Conservation (phyloP, 805 yeast species). For the Kregervanrija fluxuum region DNA sequence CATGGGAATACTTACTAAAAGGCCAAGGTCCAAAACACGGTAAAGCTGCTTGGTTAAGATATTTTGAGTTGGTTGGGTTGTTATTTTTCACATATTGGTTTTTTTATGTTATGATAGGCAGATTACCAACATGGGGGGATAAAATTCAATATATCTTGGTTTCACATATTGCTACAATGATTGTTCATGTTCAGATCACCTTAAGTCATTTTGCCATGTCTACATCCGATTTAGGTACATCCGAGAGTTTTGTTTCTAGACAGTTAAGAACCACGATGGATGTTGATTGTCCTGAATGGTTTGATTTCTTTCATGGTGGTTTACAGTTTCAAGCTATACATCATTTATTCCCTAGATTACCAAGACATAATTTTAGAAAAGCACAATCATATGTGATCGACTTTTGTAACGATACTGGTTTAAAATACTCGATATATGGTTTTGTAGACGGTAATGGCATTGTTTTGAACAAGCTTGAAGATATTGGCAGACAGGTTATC, state of each 20-base stretch:
- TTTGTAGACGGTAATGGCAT: slow-evolving; percentile 70
- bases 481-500: slow-evolving; percentile 71
- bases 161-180: slow-evolving; percentile 76
- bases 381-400: slow-evolving; percentile 67
- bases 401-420: slow-evolving; percentile 71
- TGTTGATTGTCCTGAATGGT: slow-evolving; percentile 89
- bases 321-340: slow-evolving; percentile 88
- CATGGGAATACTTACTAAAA: slow-evolving; percentile 68
- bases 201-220: slow-evolving; percentile 91
- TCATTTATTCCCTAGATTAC: slow-evolving; percentile 83
- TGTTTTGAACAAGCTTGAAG: slow-evolving; percentile 62
- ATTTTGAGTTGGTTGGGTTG: slow-evolving; percentile 67
- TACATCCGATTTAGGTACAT: slow-evolving; percentile 74
- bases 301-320: slow-evolving; percentile 88
- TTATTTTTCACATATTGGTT: slow-evolving; percentile 74
- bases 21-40: slow-evolving; percentile 80
- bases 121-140: slow-evolving; percentile 45
- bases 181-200: slow-evolving; percentile 91
- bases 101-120: slow-evolving; percentile 54
- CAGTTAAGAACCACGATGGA: slow-evolving; percentile 92
- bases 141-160: slow-evolving; percentile 58
- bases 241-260: slow-evolving; percentile 72
- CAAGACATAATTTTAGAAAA: slow-evolving; percentile 76
- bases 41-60: slow-evolving; percentile 80
- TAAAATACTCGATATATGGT: slow-evolving; percentile 78